Base-by-base conservation (phyloP, 768 basidiomycete species). In the Tylopilus balloui region DNA sequence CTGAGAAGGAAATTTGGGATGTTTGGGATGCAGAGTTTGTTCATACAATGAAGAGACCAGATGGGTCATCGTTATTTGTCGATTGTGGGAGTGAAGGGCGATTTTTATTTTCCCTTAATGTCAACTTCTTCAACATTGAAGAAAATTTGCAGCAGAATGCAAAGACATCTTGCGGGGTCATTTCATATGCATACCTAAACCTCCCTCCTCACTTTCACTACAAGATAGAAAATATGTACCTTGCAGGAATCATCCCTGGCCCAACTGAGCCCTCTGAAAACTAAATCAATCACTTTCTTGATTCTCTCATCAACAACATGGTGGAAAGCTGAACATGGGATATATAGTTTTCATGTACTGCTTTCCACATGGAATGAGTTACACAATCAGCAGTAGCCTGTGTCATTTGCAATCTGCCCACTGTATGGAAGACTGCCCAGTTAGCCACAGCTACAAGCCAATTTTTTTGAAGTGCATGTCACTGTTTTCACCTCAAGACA, bases 51-150 rank as follows among this genome's bases (percentile, higher is more conserved):
- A 27, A 44, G 35, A 48, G 53, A 15, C 62, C 60, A 0, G 37
- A 20, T 24, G 55, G 53, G 2, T 40, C 54, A 5, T 40, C 35
- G 2, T 53, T 57, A 11, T 63, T 69, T 40, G 37, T 52, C 8
- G 58, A 68, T 42, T 24, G 17, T 11, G 19, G 38, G 0, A 36
- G n/a, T 29, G 47, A 53, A 47, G 42, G 47, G 12, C 20, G 3
- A 6, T 41, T 27, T 17, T 54, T 61, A 0, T 67, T 70, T 42
- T 55, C 57, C 0, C 50, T 71, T 1, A 56, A 67, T 15, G 25
- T 71, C 1, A 64, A 73, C 46, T 66, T 67, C 37, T 73, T 74
- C 56, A 68, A 71, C 38, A 56, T 69, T 0, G 48, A 71, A 24
- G 60, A 64, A 2, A 62, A 59, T 6, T 49, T 23, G 7, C 53